Conservation (phyloP, 2,329 filamentous ascomycete genomes). For the Trichophyton rubrum region DNA sequence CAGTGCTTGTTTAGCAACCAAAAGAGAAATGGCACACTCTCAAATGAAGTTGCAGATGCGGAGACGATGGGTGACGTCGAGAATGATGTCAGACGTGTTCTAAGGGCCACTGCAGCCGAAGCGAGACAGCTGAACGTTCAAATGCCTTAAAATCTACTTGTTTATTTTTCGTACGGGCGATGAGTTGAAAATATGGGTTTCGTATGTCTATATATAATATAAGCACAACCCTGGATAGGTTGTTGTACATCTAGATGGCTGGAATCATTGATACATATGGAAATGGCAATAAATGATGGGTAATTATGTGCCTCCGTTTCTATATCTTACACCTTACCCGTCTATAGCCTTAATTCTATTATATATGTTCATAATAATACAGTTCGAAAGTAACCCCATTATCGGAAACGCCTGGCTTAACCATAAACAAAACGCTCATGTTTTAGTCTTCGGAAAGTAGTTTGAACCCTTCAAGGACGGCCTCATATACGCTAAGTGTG, state of each 20-base stretch:
- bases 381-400: neutral
- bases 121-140: neutral
- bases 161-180: neutral
- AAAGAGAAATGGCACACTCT: slow-evolving; percentile 16
- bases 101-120: slow-evolving; percentile 46
- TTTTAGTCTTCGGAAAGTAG: neutral
- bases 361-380: slow-evolving; percentile 3
- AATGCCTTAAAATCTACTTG: neutral
- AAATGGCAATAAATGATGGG: neutral
- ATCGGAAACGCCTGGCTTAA: neutral
- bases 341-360: neutral
- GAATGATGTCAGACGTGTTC: slow-evolving; percentile 37
- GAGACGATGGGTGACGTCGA: slow-evolving; percentile 20
- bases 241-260: too few species aligned
- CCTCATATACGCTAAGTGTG: slow-evolving; percentile 28
- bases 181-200: too few species aligned
- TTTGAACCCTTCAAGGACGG: slow-evolving; percentile 1
- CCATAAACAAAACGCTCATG: neutral
- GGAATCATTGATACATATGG: neutral
- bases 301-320: neutral
- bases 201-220: too few species aligned
- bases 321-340: neutral
- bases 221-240: too few species aligned
- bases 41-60: neutral
- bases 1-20: slow-evolving; percentile 65